Conservation (phyloP, 305 asterid genomes). For the Solanum chacoense region DNA sequence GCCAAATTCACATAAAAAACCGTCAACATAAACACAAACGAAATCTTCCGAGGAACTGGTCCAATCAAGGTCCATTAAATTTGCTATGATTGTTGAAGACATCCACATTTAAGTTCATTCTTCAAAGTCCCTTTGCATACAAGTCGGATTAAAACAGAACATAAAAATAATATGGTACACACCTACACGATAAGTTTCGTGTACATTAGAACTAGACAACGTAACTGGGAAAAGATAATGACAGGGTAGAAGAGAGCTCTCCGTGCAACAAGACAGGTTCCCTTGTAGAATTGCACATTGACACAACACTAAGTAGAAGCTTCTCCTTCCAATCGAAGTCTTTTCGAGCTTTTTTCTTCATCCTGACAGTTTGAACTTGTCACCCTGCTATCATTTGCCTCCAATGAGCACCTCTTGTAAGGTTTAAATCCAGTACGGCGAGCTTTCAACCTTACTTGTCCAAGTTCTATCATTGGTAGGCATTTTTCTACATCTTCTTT, state of each 20-base stretch:
- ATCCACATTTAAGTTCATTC: constrained; percentile 8
- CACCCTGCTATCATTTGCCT: constrained; percentile 58
- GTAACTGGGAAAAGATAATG: constrained; percentile 19
- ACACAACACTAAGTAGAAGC: constrained; percentile 28
- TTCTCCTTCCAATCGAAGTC: constrained; percentile 66
- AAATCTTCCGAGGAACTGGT: not conserved
- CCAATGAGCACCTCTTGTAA: constrained; percentile 87
- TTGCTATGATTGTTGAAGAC: constrained; percentile 1
- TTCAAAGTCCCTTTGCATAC: constrained; percentile 13
- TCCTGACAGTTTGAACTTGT: constrained; percentile 30
- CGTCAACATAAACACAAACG: not conserved
- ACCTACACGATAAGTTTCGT: constrained; percentile 25
- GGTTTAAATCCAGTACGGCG: constrained; percentile 78
- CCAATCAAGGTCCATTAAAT: constrained; percentile 13
- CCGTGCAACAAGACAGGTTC: not conserved
- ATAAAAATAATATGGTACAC: constrained; percentile 20
- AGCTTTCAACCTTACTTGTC: constrained; percentile 45
- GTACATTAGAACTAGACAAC: constrained; percentile 21
- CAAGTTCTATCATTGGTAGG: constrained; percentile 30
- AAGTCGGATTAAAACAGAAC: constrained; percentile 8
- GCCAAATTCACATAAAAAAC: not conserved
- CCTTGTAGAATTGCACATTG: not conserved
- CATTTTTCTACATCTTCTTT: constrained; percentile 24
- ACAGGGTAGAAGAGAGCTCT: constrained; percentile 15
- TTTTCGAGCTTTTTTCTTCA: constrained; percentile 69